Conservation (phyloP, 768 basidiomycete genomes). For the Macrolepiota fuliginosa region DNA sequence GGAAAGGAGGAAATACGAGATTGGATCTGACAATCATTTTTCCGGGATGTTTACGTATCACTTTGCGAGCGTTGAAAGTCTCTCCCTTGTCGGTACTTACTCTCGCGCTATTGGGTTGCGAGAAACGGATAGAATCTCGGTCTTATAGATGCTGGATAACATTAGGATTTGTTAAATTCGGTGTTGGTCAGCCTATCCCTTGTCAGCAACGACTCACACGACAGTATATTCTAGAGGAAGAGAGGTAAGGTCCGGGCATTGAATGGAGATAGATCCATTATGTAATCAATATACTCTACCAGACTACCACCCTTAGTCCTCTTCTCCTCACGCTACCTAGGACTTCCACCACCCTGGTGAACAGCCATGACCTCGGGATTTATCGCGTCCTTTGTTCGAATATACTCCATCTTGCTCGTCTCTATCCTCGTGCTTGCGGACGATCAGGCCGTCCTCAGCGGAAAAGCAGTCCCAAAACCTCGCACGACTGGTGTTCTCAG, state of each 20-base stretch:
- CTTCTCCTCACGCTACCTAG: neutral
- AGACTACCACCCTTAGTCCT: neutral
- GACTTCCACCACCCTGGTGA: neutral
- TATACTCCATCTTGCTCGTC: neutral
- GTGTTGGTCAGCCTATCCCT: neutral
- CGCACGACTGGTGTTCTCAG: slow-evolving; percentile 10
- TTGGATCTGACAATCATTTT: neutral
- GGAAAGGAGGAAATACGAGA: slow-evolving; percentile 21
- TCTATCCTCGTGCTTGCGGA: neutral
- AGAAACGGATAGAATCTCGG: neutral
- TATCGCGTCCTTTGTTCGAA: neutral
- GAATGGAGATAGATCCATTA: neutral
- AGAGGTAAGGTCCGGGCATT: neutral
- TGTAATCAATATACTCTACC: neutral
- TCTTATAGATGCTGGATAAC: neutral
- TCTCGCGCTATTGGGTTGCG: neutral
- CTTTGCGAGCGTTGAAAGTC: neutral
- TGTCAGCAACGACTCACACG: neutral
- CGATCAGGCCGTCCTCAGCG: neutral
- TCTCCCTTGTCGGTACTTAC: neutral
- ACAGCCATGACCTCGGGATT: neutral
- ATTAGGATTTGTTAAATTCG: neutral
- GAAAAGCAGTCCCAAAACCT: neutral
- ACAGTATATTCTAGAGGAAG: no score
- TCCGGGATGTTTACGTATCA: neutral